Conservation (phyloP, 2,329 filamentous ascomycete species). For the Penicillium sp. region DNA sequence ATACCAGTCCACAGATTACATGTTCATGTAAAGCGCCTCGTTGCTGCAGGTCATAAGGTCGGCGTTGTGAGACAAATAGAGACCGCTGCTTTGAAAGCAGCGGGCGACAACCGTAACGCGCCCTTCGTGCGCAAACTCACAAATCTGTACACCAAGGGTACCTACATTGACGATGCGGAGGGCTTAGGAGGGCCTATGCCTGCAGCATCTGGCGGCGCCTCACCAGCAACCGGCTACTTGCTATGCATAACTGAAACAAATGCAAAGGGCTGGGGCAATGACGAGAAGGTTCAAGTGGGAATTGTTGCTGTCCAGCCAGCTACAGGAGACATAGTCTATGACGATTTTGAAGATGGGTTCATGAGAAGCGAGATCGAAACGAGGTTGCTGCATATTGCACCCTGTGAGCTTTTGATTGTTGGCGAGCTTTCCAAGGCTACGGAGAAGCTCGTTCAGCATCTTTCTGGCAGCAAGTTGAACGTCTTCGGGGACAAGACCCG, state of each 20-base stretch:
- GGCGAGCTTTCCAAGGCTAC: constrained; percentile 83
- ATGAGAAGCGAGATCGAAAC: constrained; percentile 97
- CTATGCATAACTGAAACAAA: constrained; percentile 83
- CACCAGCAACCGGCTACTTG: constrained; percentile 71
- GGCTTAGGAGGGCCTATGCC: constrained; percentile 55
- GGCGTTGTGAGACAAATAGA: too few relatives aligned
- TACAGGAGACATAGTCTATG: constrained; percentile 91
- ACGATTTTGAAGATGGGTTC: constrained; percentile 92
- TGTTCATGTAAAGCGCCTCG: too few relatives aligned
- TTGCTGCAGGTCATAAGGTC: too few relatives aligned
- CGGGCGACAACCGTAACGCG: too few relatives aligned
- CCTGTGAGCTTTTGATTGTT: constrained; percentile 88
- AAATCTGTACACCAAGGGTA: constrained; percentile 95
- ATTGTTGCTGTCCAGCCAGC: constrained; percentile 89
- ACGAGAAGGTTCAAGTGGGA: constrained; percentile 87
- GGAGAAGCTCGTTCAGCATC: constrained; percentile 80
- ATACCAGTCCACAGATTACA: too few relatives aligned
- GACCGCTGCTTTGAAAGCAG: too few relatives aligned
- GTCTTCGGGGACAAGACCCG: too few relatives aligned
- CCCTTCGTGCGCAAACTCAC: constrained; percentile 93
- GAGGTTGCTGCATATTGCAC: constrained; percentile 84
- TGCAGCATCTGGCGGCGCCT: constrained; percentile 48
- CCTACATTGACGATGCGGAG: constrained; percentile 88
- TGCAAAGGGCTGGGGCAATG: constrained; percentile 69
- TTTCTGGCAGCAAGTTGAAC: constrained; percentile 81